Evolutionary conservation across 805 yeast species (phyloP).

Genomic region (Lachancea fermentati): DNA sequence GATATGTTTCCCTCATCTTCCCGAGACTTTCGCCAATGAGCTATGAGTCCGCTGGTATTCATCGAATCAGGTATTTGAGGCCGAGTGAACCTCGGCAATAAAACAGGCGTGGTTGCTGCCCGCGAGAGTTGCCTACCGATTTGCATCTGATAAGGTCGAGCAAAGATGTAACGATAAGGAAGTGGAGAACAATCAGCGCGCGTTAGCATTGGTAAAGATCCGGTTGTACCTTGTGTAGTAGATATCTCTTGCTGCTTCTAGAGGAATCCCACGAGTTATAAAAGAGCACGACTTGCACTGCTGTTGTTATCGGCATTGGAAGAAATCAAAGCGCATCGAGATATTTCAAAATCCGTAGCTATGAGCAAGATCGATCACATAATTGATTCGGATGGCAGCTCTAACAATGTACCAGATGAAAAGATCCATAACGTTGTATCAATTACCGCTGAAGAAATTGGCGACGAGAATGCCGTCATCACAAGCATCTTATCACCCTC

Average conservation of each 20-base stretch:
- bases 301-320: background rate
- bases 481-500: conserved; percentile 10
- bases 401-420: conserved; percentile 33
- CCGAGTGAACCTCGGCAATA: background rate
- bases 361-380: background rate
- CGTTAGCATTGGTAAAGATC: no score
- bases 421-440: conserved; percentile 9
- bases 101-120: no score
- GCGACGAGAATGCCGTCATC: conserved; percentile 4
- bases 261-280: no score
- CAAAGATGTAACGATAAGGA: background rate
- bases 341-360: background rate
- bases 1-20: background rate
- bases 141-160: no score
- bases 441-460: conserved; percentile 9
- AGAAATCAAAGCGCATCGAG: background rate
- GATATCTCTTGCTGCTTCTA: no score
- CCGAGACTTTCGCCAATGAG: background rate
- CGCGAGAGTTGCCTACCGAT: no score
- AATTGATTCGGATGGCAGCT: background rate
- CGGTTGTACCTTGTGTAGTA: no score
- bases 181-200: background rate
- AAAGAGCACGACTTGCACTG: no score
- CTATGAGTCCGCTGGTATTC: no score
- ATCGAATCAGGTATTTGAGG: background rate